Evolutionary conservation across 2,329 filamentous ascomycete species (phyloP), one percentile per base, ranked within the genome.

Genomic region (Curvularia verruculosa): DNA sequence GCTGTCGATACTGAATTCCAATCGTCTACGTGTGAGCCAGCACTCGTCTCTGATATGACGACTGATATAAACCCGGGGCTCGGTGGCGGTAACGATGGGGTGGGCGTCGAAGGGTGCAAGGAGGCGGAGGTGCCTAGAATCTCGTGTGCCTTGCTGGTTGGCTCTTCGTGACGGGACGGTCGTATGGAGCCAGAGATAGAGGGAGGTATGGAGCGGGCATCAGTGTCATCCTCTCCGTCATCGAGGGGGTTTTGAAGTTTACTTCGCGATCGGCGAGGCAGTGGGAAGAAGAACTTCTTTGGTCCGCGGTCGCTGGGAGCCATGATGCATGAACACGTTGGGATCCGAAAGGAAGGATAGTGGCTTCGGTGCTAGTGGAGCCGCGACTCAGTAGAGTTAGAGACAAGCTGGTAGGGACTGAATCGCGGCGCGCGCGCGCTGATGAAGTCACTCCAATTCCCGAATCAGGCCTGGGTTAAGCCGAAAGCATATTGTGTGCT

Each of bases 211-310:
- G 69, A 60, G 59, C 56, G 62, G 49, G 58, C 46, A 49, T 59
- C 31, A 36, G 31, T 29, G 26, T 45, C 24, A 24, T 45, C 26
- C 24, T 31, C 4, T 24, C 29, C 43, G 43, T 31, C 58, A 53
- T 60, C 56, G 52, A 51, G 48, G 54, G 67, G 47, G 46, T 65
- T 53, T 49, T 69, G 63, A 26, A 45, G 36, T 46, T 68, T 69
- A 40, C 54, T 50, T 49, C 64, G 67, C 45, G 64, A 59, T 45
- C 72, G 71, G 23, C 74, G 71, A 19, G 74, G 74, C 13, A 76
- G 56, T 37, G 74, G 70, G 66, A 77, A 77, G 62, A 71, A 75
- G 63, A 77, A 76, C 59, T 73, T 69, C 50, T 48, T 74, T 39
- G 67, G 60, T n/a, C 62, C 64, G 41, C 61, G 66, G 54, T 59